Base-by-base conservation (phyloP, 179 eudicot species). In the Silene coronaria region DNA sequence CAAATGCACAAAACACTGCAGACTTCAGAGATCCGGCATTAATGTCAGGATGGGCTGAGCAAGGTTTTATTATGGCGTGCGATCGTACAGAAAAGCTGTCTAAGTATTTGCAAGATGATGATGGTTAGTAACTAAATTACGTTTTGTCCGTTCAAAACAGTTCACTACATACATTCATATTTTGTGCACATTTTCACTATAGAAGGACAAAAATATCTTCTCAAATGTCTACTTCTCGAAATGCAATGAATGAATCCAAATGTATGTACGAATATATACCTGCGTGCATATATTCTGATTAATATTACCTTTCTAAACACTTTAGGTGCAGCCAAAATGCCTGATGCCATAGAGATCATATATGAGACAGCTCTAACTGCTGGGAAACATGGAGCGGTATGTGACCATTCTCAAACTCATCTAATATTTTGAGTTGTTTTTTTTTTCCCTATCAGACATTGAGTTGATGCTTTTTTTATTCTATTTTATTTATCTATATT, bases 381-480 rank as follows among this genome's bases (percentile, higher is more conserved):
- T 63, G 90, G 88, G 58, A 85, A 67, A 73, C 19, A n/a, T 59
- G 90, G 88, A 61, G 90, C 84, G 55, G 90, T 87, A 80, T 19
- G 89, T 69, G 73, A 53, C 22, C 55, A n/a, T 63, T 45, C 24
- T 42, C 28, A 19, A 14, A 6, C n/a, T 51, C 68, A 8, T 5
- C 5, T 28, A 24, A 60, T 12, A 21, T 70, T 21, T 17, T 4
- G 30, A 45, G 16, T 45, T 28, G 57, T 27, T 14, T 6, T 32
- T 72, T 4, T 5, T 72, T 24, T 21, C 34, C 24, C 13, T 10
- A 28, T n/a, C n/a, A n/a, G 10, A 6, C 5, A 23, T 34, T 34
- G 9, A 11, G 3, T 28, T 42, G 12, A 11, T 42, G 1, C 21
- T 4, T 4, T 55, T 55, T 55, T 55, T 45, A 11, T 45, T 45